Evolutionary conservation across 805 yeast species (phyloP).

Genomic region (Metschnikowia arizonensis): DNA sequence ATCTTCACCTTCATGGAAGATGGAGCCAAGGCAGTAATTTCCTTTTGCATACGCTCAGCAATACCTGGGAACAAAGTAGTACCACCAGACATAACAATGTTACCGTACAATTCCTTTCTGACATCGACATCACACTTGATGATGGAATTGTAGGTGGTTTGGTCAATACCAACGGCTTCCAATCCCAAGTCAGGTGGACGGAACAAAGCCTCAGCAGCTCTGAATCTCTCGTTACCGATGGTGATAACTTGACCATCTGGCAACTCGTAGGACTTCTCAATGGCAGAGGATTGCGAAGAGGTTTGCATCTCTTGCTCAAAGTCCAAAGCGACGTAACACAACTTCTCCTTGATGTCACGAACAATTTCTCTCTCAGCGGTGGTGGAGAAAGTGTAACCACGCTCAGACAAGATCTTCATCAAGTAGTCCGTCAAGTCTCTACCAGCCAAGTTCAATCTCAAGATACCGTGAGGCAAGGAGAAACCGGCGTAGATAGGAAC

Average conservation of each 20-base stretch:
- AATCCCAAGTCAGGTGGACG: slow-evolving; percentile 87
- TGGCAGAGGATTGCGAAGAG: slow-evolving; percentile 95
- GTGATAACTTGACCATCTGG: slow-evolving; percentile 99
- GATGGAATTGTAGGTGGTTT: slow-evolving; percentile 91
- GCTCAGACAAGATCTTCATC: slow-evolving; percentile 97
- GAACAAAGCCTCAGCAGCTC: slow-evolving; percentile 99
- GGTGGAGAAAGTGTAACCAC: slow-evolving; percentile 98
- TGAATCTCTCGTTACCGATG: slow-evolving; percentile 99
- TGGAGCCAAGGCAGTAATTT: slow-evolving; percentile 98
- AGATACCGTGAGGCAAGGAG: slow-evolving; percentile 97
- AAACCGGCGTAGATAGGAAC: slow-evolving; percentile 99
- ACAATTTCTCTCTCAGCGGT: slow-evolving; percentile 98
- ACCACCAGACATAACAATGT: slow-evolving; percentile 99
- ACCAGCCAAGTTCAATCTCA: slow-evolving; percentile 99
- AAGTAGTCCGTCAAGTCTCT: slow-evolving; percentile 98
- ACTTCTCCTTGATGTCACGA: slow-evolving; percentile 94
- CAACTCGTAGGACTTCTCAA: slow-evolving; percentile 98
- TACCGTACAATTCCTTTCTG: slow-evolving; percentile 97
- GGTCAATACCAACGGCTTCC: slow-evolving; percentile 99
- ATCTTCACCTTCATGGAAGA: slow-evolving; percentile 99
- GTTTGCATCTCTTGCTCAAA: slow-evolving; percentile 99
- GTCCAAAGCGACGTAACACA: slow-evolving; percentile 98
- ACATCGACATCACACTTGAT: slow-evolving; percentile 99
- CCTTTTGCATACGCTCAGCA: slow-evolving; percentile 99
- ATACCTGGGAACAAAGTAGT: slow-evolving; percentile 99